Evolutionary conservation across 2,329 filamentous ascomycete genomes (phyloP), one percentile per base, ranked within the genome.

Genomic region (Scedosporium minutisporum): DNA sequence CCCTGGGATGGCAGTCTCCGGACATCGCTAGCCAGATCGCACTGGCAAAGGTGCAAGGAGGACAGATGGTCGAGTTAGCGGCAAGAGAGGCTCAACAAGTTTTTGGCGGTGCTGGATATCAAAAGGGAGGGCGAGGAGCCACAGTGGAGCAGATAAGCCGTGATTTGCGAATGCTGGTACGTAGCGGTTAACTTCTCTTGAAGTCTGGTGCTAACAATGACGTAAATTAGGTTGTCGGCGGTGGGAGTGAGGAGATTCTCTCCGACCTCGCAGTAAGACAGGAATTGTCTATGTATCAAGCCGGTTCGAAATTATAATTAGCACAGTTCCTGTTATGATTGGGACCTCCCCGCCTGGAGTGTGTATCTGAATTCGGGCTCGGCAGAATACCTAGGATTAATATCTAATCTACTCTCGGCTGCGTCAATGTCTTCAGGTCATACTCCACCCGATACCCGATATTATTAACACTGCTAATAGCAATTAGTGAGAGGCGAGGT

Each of bases 161-260:
- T 0, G 81, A 84, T 69, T 68, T 83, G 44, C 72, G 81, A 6
- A 77, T 80, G 16, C 33, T 63, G 29, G 60, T 58, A 58, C 33
- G 57, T 60, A 2, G 10, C 12, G 23, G 12, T 4, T 1, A 21
- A 21, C 21, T 44, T 21, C 53, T 5, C 53, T 21, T 57, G 53
- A 16, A n/a, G 4, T 14, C 53, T 53, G 23, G 62, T 58, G 33
- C 57, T 63, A 41, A 51, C 65, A 1, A 5, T 60, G 67, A 9
- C 63, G 21, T 57, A 23, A 57, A 46, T 46, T 58, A 80, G 80
- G 79, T 82, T 9, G 75, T 83, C 0, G 80, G 81, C 3, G 81
- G 80, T 10, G 81, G 81, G 0, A 82, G 80, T 63, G 81, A 84
- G 64, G 81, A 83, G 69, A 82, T 84, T 61, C 73, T 83, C 57